Base-by-base conservation (phyloP, 305 asterid genomes). In the Rubia tinctorum region DNA sequence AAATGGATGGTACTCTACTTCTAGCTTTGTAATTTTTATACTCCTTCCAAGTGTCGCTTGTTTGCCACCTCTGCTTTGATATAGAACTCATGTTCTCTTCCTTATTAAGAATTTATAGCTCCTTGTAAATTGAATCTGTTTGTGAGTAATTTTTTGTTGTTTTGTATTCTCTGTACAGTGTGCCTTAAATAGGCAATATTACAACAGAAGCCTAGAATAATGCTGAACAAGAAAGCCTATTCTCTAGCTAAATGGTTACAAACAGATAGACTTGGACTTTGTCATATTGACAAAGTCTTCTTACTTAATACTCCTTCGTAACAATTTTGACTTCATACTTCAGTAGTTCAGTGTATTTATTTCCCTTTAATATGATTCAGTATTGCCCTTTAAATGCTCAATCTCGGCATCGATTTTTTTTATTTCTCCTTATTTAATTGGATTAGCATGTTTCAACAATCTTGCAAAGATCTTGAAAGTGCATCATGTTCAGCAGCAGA, bases 1-100 rank as follows among this genome's bases (percentile, higher is more conserved):
- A n/a, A n/a, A n/a, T n/a, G n/a, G n/a, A n/a, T 94, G 99, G 80
- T 95, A 90, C 81, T 94, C 99, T 37, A 92, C 96, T 84, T 94
- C 99, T 73, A 94, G 87, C 91, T 94, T 94, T 11, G 94, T 86
- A 39, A 94, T 94, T 94, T 91, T 85, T 89, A 91, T 69, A 87
- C 97, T 73, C 97, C 99, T 81, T 94, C 99, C 71, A 94, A 82
- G 63, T 94, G 96, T 80, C 91, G 97, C 84, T 87, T 91, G 83
- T 89, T 94, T 63, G 97, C 93, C 27, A 80, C 96, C 78, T 94
- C 99, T 22, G 99, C 97, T n/a, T n/a, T n/a, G 99, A 89, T 18
- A 95, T 86, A 51, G 84, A 88, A 68, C 92, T 86, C 98, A 94
- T 94, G 75, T 91, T 89, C 82, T 87, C 91, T 82, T 91, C 99